A percentile compares a stretch with the other conserved stretches of the same genome.
These are phyloP conservation scores for Pythium graminicola DNA, from an alignment of 352 stramenopile genomes.

Conservation along the genomic window DNA sequence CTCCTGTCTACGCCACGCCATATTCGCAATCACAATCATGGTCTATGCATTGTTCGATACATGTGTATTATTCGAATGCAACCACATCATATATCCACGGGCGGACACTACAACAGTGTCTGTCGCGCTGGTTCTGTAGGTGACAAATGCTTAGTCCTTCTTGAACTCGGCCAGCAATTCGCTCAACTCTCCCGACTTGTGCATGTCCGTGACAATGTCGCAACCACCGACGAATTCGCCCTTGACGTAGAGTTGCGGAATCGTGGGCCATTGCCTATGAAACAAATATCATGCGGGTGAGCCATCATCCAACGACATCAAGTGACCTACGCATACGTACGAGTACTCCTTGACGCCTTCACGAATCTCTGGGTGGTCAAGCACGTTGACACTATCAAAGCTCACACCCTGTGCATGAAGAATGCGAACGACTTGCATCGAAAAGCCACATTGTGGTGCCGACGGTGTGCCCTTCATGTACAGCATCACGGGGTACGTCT, in stretches of 20 bases:
- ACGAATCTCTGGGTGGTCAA: conserved; percentile 97
- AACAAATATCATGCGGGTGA: no score
- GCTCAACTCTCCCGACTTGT: conserved; percentile 88
- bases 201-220: conserved; percentile 97
- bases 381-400: conserved; percentile 98
- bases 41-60: no score
- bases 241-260: conserved; percentile 98
- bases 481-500: conserved; percentile 94
- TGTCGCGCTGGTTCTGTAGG: no score
- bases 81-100: background rate
- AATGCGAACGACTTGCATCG: conserved; percentile 94
- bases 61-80: no score
- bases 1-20: no score
- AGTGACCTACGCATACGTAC: no score
- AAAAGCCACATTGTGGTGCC: conserved; percentile 97
- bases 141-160: conserved; percentile 58
- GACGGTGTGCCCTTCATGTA: conserved; percentile 99
- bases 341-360: conserved; percentile 98
- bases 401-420: conserved; percentile 89
- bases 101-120: no score
- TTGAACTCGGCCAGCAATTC: conserved; percentile 85
- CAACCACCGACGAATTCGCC: conserved; percentile 99
- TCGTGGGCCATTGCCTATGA: conserved; percentile 91
- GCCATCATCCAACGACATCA: no score
- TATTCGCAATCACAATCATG: no score